phyloP scores from a whole-genome alignment of 176 grass and related monocot genomes.

The Zea luxurians region DNA sequence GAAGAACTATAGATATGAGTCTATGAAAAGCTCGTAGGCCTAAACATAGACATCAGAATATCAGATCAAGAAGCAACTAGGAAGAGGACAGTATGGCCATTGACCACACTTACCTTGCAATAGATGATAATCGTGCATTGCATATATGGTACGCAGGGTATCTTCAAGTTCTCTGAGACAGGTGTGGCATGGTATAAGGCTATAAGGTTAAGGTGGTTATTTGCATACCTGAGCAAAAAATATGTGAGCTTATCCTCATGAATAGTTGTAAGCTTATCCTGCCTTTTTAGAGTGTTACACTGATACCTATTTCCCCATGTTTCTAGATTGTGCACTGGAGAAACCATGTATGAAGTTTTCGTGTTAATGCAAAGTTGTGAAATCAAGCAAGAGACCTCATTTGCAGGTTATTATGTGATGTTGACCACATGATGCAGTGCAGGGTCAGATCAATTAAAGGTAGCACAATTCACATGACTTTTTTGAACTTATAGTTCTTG shows the following conservation, averaged over 20 bases:
- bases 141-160: no score
- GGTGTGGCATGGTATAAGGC: no score
- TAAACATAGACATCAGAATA: no score
- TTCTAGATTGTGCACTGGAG: slow-evolving; percentile 96
- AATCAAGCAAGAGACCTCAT: slow-evolving; percentile 86
- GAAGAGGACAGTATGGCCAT: no score
- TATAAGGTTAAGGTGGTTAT: no score
- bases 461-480: slow-evolving; percentile 23
- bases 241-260: not conserved
- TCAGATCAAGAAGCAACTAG: no score
- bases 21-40: no score
- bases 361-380: slow-evolving; percentile 71
- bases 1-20: no score
- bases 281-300: slow-evolving; percentile 3
- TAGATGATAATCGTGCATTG: no score
- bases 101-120: no score
- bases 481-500: not conserved
- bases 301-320: slow-evolving; percentile 6
- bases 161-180: no score
- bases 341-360: slow-evolving; percentile 92
- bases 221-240: no score
- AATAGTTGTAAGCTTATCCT: slow-evolving; percentile 21
- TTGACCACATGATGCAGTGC: slow-evolving; percentile 74
- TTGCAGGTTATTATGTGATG: slow-evolving; percentile 88
- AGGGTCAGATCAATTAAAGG: slow-evolving; percentile 95